A percentile compares a stretch with the other conserved stretches of the same genome.
Conservation (phyloP, 495 filamentous ascomycete species). For the Penicillium tannophilum region DNA sequence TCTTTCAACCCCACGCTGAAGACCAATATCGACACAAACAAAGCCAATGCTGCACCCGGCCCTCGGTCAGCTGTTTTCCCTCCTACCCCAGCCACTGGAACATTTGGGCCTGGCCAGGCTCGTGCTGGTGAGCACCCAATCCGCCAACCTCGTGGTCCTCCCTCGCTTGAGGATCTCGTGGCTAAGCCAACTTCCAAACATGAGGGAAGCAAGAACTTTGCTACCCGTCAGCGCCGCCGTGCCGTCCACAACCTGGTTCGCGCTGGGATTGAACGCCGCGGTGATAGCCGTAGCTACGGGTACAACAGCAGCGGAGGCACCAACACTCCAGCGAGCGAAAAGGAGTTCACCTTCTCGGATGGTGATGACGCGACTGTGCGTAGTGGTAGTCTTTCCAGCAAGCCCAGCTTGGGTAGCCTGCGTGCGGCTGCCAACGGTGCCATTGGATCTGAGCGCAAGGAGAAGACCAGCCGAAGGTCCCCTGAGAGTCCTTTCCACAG, state of each 20-base stretch:
- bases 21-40: slow-evolving; percentile 58
- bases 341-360: slow-evolving; percentile 79
- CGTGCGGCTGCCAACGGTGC: slow-evolving; percentile 78
- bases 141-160: slow-evolving; percentile 92
- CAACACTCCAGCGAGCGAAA: slow-evolving; percentile 87
- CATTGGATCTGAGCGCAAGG: slow-evolving; percentile 81
- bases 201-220: slow-evolving; percentile 98
- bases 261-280: slow-evolving; percentile 84
- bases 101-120: slow-evolving; percentile 90
- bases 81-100: slow-evolving; percentile 77
- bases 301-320: slow-evolving; percentile 69
- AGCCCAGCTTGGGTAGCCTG: slow-evolving; percentile 76
- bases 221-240: slow-evolving; percentile 86
- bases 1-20: slow-evolving; percentile 70
- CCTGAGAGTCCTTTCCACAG: slow-evolving; percentile 46
- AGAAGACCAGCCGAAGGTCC: slow-evolving; percentile 60
- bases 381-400: slow-evolving; percentile 78
- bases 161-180: slow-evolving; percentile 86
- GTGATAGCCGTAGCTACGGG: slow-evolving; percentile 57
- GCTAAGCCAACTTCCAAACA: slow-evolving; percentile 90
- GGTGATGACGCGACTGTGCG: slow-evolving; percentile 81
- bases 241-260: slow-evolving; percentile 90
- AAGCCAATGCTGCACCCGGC: slow-evolving; percentile 57
- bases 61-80: slow-evolving; percentile 81
- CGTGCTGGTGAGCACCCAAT: slow-evolving; percentile 93